phyloP scores from a whole-genome alignment of 495 filamentous ascomycete species.

The Lasiosphaeria hispida region DNA sequence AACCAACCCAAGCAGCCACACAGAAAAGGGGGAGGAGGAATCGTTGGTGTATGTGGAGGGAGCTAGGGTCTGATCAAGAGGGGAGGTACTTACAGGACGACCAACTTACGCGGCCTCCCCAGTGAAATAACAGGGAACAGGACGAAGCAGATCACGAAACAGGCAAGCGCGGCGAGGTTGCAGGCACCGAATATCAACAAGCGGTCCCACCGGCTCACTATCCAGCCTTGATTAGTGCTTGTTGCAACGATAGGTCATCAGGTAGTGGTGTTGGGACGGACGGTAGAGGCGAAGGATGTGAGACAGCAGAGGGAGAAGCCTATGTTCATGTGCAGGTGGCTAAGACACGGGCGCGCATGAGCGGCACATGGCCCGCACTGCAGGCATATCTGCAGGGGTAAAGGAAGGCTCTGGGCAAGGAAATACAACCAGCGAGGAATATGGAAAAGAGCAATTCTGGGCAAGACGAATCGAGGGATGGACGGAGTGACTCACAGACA shows the following conservation, averaged over 20 bases:
- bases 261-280: slow-evolving; percentile 2
- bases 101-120: slow-evolving; percentile 85
- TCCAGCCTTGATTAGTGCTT: slow-evolving; percentile 34
- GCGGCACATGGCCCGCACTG: slow-evolving; percentile 39
- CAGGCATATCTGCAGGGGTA: slow-evolving; percentile 27
- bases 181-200: slow-evolving; percentile 87
- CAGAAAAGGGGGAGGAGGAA: not conserved
- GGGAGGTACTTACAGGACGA: slow-evolving; percentile 77
- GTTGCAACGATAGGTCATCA: slow-evolving; percentile 12
- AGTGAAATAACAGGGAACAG: slow-evolving; percentile 73
- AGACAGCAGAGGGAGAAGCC: not conserved
- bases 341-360: slow-evolving; percentile 38
- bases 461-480: slow-evolving; percentile 3
- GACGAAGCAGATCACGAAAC: slow-evolving; percentile 89
- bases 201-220: slow-evolving; percentile 97
- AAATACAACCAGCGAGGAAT: slow-evolving; percentile 18
- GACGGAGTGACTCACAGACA: slow-evolving; percentile 72
- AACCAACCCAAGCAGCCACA: slow-evolving; percentile 8
- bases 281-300: not conserved
- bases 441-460: slow-evolving; percentile 4
- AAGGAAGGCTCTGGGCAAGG: slow-evolving; percentile 19
- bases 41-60: not conserved
- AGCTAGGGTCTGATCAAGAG: slow-evolving; percentile 4
- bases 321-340: slow-evolving; percentile 33
- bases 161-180: slow-evolving; percentile 83